phyloP scores from a whole-genome alignment of 2,329 filamentous ascomycete genomes.

The Xylaria sp. region DNA sequence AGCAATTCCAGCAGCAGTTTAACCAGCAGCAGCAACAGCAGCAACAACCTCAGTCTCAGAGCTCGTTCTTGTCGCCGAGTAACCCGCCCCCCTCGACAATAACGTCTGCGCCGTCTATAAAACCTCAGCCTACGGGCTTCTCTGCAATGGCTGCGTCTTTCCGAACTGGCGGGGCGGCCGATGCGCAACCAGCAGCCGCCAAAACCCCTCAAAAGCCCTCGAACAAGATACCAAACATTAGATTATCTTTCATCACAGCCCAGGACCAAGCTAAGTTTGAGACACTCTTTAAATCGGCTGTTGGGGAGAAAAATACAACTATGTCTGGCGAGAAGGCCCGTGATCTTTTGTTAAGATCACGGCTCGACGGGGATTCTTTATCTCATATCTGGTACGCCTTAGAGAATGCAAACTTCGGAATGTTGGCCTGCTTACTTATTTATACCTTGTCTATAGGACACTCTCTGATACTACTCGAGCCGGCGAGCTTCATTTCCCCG shows the following conservation, averaged over 20 bases:
- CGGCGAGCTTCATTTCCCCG: conserved; percentile 94
- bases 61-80: conserved; percentile 59
- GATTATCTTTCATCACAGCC: conserved; percentile 94
- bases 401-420: background rate
- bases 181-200: conserved; percentile 56
- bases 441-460: conserved; percentile 67
- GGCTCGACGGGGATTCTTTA: conserved; percentile 85
- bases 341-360: conserved; percentile 88
- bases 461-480: conserved; percentile 96
- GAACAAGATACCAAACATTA: conserved; percentile 90
- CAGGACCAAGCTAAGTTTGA: conserved; percentile 97
- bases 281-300: conserved; percentile 95
- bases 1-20: conserved; percentile 69
- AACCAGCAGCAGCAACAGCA: conserved; percentile 70
- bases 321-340: conserved; percentile 93
- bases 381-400: conserved; percentile 86
- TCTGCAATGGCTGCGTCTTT: conserved; percentile 75
- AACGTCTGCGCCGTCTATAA: conserved; percentile 65
- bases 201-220: conserved; percentile 60
- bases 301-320: conserved; percentile 83
- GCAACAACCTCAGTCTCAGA: conserved; percentile 58
- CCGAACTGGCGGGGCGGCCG: conserved; percentile 61
- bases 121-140: conserved; percentile 74
- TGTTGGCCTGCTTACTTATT: conserved; percentile 34
- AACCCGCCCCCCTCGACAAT: conserved; percentile 60